These are phyloP conservation scores for Globisporangium takayamanum DNA, from an alignment of 352 stramenopile species.

Conservation along the genomic window DNA sequence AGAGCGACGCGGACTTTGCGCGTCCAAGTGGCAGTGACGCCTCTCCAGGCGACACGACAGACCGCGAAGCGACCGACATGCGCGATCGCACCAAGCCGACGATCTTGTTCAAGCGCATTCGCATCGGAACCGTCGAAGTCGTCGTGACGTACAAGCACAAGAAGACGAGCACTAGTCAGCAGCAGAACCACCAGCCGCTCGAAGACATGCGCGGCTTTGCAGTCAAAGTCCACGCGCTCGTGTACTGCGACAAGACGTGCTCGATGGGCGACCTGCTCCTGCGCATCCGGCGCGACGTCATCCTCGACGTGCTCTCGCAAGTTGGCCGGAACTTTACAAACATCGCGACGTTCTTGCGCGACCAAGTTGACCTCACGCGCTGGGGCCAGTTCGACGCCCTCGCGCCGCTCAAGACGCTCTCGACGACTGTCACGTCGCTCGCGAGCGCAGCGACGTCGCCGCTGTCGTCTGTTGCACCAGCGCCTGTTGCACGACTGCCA, in stretches of 20 bases:
- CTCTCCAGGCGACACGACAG: constrained; percentile 2
- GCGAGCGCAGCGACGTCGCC: constrained; percentile 13
- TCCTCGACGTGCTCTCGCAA: constrained; percentile 79
- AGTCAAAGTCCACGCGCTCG: constrained; percentile 79
- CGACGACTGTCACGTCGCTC: constrained; percentile 23
- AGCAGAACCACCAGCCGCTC: constrained; percentile 33
- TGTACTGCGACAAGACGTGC: constrained; percentile 85
- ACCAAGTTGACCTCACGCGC: constrained; percentile 66
- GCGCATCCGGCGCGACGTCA: constrained; percentile 70
- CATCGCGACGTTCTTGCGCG: constrained; percentile 74
- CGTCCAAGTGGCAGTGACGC: neutral
- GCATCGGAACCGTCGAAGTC: constrained; percentile 67
- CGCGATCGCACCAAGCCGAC: constrained; percentile 39
- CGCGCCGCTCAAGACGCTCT: constrained; percentile 49
- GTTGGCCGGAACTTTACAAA: constrained; percentile 85
- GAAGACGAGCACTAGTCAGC: constrained; percentile 20
- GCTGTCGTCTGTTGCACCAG: constrained; percentile 2
- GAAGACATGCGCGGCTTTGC: constrained; percentile 85
- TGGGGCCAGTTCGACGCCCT: constrained; percentile 66
- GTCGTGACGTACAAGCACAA: constrained; percentile 83
- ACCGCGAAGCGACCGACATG: constrained; percentile 28
- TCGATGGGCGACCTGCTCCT: constrained; percentile 65
- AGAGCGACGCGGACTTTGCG: constrained; percentile 1
- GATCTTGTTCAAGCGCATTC: constrained; percentile 79
- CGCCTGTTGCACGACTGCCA: constrained; percentile 10